Evolutionary conservation across 768 basidiomycete species (phyloP), one percentile per base, ranked within the genome.

Genomic region (Auricularia auricula-judae): DNA sequence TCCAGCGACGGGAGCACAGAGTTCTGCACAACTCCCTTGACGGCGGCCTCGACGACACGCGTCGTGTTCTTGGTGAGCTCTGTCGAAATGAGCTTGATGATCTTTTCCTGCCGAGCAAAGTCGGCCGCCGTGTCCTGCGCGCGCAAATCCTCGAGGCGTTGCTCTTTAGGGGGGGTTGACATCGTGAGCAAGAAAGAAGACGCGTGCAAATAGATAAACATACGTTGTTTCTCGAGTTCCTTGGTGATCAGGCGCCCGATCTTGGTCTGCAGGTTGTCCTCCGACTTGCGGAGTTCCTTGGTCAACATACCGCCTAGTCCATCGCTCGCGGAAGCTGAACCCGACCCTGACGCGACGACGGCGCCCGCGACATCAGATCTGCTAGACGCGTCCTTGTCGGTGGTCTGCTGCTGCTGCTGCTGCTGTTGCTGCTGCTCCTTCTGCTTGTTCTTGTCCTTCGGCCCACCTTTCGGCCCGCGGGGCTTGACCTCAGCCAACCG

Each of bases 211-310:
- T 58, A 29, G 36, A 35, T 35, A 23, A 5, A 78, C 89, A 74
- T 68, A 92, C 92, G 86, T 74, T 93, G 91, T 75, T 88, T 93
- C 71, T 93, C 92, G 81, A 94, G 86, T 74, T 94, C 92, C 76
- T 89, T 90, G 43, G 82, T 82, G 68, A 94, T 86, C 62, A 92
- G 76, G 54, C 87, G 84, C n/a, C 86, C 86, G 65, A 94, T 86
- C 59, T 87, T 84, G 44, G 74, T 84, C 67, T 90, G 87, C 61
- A 94, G 74, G 68, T 76, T 91, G 71, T 91, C 89, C 74, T 94
- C 91, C 51, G 88, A 86, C 65, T 66, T 68, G 73, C 81, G 85
- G 68, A 93, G 91, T 75, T 93, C 91, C 71, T 86, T 84, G 54
- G 83, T 79, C 62, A 93, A 77, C 12, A 82, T 77, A 64, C 83